Evolutionary conservation across 495 filamentous ascomycete genomes (phyloP).

Genomic region (Pyrenula massariospora): DNA sequence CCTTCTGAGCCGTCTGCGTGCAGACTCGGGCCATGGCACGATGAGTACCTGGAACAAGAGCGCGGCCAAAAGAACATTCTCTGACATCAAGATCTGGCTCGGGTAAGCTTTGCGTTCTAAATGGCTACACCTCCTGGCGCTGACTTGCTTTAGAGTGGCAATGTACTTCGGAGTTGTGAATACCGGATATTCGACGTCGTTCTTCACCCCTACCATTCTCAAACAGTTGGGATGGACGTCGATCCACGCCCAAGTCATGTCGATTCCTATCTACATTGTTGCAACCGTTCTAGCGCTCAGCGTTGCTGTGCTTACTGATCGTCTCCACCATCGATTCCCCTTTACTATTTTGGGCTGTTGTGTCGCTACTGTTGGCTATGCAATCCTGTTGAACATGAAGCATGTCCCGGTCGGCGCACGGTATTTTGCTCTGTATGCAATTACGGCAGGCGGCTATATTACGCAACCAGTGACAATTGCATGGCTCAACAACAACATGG

Average conservation of each 20-base stretch:
- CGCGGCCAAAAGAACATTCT: slow-evolving; percentile 30
- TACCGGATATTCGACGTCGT: slow-evolving; percentile 36
- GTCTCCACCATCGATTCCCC: slow-evolving; percentile 32
- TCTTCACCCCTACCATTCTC: slow-evolving; percentile 47
- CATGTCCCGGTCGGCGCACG: slow-evolving; percentile 22
- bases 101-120: slow-evolving; percentile 14
- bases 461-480: slow-evolving; percentile 32
- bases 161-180: slow-evolving; percentile 40
- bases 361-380: slow-evolving; percentile 35
- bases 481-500: slow-evolving; percentile 44
- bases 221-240: slow-evolving; percentile 42
- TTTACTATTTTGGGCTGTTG: slow-evolving; percentile 36
- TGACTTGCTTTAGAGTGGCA: slow-evolving; percentile 17
- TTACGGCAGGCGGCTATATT: slow-evolving; percentile 34
- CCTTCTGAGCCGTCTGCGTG: slow-evolving; percentile 27
- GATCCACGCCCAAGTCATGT: slow-evolving; percentile 38
- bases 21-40: slow-evolving; percentile 26
- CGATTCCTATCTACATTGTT: slow-evolving; percentile 44
- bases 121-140: neutral
- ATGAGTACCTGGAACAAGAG: slow-evolving; percentile 39
- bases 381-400: slow-evolving; percentile 32
- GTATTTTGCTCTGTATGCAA: slow-evolving; percentile 40
- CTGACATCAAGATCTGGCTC: slow-evolving; percentile 46
- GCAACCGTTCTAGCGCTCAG: slow-evolving; percentile 32
- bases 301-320: slow-evolving; percentile 34